Conservation (phyloP, 306 rosid species). For the Sechiopsis laciniata region DNA sequence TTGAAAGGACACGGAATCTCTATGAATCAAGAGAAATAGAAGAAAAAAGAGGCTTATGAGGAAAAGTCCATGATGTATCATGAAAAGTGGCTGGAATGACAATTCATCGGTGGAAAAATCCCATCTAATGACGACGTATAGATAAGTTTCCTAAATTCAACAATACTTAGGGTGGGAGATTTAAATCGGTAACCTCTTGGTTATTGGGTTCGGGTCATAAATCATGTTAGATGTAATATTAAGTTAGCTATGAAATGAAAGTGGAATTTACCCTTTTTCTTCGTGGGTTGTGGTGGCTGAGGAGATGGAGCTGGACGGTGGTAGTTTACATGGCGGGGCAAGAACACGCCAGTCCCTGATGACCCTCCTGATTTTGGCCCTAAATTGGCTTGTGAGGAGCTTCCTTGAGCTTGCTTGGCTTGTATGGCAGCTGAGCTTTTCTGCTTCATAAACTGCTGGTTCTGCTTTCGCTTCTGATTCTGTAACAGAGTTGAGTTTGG, state of each 20-base stretch:
- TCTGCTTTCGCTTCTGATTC: conserved; percentile 13
- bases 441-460: conserved; percentile 14
- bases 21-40: conserved; percentile 1
- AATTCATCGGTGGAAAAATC: conserved; percentile 27
- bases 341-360: conserved; percentile 78
- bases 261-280: conserved; percentile 30
- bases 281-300: conserved; percentile 26
- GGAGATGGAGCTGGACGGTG: conserved; percentile 22
- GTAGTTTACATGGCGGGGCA: conserved; percentile 33
- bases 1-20: conserved; percentile 4
- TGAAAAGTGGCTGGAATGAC: background rate
- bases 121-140: conserved; percentile 14
- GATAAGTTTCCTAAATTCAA: too few relatives aligned
- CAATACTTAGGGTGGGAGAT: too few relatives aligned
- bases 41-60: background rate
- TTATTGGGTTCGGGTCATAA: too few relatives aligned
- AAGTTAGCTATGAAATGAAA: background rate
- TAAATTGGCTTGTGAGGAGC: conserved; percentile 5
- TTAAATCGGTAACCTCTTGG: too few relatives aligned
- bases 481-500: background rate
- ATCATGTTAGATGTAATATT: too few relatives aligned
- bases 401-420: conserved; percentile 24
- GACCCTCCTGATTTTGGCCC: conserved; percentile 26
- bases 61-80: conserved; percentile 9
- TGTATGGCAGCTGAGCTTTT: background rate